Evolutionary conservation across 1,284 basidiomycete species (phyloP).

Genomic region (Salmacisia buchloeana): DNA sequence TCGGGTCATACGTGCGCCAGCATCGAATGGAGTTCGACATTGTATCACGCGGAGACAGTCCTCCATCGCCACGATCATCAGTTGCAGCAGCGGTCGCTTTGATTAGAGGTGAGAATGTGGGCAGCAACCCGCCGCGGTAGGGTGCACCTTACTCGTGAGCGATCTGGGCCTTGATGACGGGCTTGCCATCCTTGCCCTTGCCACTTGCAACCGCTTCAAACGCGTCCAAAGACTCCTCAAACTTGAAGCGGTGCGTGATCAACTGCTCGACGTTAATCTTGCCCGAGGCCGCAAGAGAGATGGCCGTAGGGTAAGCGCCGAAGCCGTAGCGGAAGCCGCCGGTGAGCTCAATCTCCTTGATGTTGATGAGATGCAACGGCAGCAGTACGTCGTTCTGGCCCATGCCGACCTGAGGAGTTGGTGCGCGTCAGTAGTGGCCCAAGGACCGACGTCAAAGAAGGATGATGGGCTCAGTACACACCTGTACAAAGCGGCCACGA

Average conservation of each 20-base stretch:
- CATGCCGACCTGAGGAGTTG: slow-evolving; percentile 58
- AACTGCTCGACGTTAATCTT: slow-evolving; percentile 58
- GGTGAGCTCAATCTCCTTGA: slow-evolving; percentile 73
- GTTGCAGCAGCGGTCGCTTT: too few species aligned
- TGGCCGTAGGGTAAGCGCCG: slow-evolving; percentile 62
- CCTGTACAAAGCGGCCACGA: slow-evolving; percentile 39
- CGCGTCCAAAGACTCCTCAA: slow-evolving; percentile 56
- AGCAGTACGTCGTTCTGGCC: slow-evolving; percentile 50
- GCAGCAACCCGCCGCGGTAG: too few species aligned
- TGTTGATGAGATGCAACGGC: slow-evolving; percentile 38
- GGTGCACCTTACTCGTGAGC: neutral
- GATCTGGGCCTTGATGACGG: slow-evolving; percentile 55
- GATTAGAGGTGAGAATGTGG: too few species aligned
- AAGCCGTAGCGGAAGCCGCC: slow-evolving; percentile 83
- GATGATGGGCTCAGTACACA: neutral
- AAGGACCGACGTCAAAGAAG: neutral
- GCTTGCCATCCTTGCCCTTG: slow-evolving; percentile 62
- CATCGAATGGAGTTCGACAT: too few species aligned
- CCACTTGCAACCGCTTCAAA: slow-evolving; percentile 60
- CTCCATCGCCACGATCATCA: too few species aligned
- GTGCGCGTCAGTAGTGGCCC: neutral
- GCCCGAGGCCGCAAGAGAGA: slow-evolving; percentile 57
- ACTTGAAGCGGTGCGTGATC: slow-evolving; percentile 59
- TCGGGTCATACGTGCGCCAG: too few species aligned
- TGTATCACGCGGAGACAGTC: too few species aligned